Base-by-base conservation (phyloP, 2,329 filamentous ascomycete genomes). In the Talaromyces sp. region DNA sequence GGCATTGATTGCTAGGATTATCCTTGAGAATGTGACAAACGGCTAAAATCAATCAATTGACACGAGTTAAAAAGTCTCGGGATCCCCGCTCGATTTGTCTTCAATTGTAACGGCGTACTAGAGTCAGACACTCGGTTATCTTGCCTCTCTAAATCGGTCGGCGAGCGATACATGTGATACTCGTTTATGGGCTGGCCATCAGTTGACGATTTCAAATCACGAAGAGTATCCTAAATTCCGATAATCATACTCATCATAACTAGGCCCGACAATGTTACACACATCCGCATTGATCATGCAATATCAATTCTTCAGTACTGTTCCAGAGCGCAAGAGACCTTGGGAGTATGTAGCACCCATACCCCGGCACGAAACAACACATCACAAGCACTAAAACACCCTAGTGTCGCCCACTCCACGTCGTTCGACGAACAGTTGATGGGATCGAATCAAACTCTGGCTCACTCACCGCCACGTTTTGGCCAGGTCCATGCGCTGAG, bases 381-480 rank as follows among this genome's bases (percentile, higher is more conserved):
- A 37, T 13, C 27, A 39, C 4, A 39, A n/a, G 49, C 49, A 52
- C 49, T 52, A 33, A 10, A 50, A n/a, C 27, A 52, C 49, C 25
- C 25, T 33, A 27, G 3, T 15, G 17, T 33, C 7, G 27, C 49
- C 49, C 49, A 52, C 49, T 50, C 25, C 47, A 50, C 15, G 7
- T 27, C 15, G 7, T 27, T 50, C 25, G 50, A 35, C 6, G 19
- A 15, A 56, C 33, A 56, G 27, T 35, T 31, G 19, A 47, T 45
- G 25, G 27, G 41, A 60, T 45, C 41, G 41, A 60, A 60, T 60
- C 39, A 47, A 47, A 22, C 39, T 31, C 37, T 47, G 17, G 10
- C 25, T 33, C 41, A 15, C 41, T 60, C 57, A 60, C 57, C 57
- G 57, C 57, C 57, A 60, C 57, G 27, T 60, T 60, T 59, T 31